A percentile compares a stretch with the other conserved stretches of the same genome.
Evolutionary conservation across 805 yeast species (phyloP).

Genomic region (Cyberlindnera maritima): DNA sequence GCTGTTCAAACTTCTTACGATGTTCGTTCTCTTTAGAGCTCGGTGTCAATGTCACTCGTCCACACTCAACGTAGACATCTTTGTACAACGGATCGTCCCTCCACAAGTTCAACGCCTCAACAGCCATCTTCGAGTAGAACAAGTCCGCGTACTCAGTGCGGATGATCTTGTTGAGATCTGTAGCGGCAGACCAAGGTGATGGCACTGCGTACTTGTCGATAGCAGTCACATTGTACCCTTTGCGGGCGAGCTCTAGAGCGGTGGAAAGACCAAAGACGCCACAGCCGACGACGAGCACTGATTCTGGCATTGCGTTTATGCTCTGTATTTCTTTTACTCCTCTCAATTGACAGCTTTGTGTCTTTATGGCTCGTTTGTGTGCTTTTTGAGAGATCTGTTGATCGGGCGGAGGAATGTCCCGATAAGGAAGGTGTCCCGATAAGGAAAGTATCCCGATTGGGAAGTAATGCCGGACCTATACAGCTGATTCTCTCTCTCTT

Average conservation of each 20-base stretch:
- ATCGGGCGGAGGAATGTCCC: no score
- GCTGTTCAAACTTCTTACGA: conserved; percentile 36
- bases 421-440: neutral
- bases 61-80: conserved; percentile 38
- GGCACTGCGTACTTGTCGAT: conserved; percentile 42
- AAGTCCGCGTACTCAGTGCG: conserved; percentile 45
- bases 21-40: conserved; percentile 28
- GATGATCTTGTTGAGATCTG: conserved; percentile 47
- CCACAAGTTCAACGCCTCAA: conserved; percentile 45
- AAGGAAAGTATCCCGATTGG: neutral
- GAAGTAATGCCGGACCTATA: no score
- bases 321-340: neutral
- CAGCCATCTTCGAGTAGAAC: conserved; percentile 39
- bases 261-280: conserved; percentile 49
- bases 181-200: conserved; percentile 45
- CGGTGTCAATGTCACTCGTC: conserved; percentile 38
- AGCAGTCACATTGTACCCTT: conserved; percentile 33
- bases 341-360: no score
- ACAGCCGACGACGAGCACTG: conserved; percentile 33
- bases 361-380: no score
- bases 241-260: conserved; percentile 35
- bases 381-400: no score
- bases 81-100: conserved; percentile 30
- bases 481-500: no score
- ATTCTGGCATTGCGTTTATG: conserved; percentile 11